phyloP scores from a whole-genome alignment of 2,329 filamentous ascomycete genomes.

The Tolypocladium amazonense region DNA sequence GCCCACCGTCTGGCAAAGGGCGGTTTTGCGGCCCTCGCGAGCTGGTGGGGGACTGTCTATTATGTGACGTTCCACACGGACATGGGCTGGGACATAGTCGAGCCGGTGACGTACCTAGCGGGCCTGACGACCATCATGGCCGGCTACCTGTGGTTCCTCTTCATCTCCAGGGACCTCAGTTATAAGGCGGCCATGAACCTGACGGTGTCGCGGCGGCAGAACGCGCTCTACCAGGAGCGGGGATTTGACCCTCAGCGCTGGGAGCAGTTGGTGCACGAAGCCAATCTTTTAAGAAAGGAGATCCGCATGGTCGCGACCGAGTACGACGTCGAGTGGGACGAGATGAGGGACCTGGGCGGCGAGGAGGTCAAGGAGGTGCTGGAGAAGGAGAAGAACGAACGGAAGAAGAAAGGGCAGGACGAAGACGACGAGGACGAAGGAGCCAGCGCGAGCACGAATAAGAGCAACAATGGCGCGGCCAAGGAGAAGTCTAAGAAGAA shows the following conservation, averaged over 20 bases:
- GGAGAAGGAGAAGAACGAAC: slow-evolving; percentile 37
- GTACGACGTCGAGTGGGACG: slow-evolving; percentile 87
- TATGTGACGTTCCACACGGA: slow-evolving; percentile 61
- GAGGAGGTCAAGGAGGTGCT: slow-evolving; percentile 50
- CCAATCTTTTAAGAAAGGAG: slow-evolving; percentile 65
- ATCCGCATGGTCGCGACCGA: slow-evolving; percentile 73
- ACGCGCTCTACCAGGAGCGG: slow-evolving; percentile 61
- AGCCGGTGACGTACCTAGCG: slow-evolving; percentile 81
- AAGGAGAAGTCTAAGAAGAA: slow-evolving; percentile 14
- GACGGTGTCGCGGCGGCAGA: slow-evolving; percentile 70
- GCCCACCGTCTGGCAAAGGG: slow-evolving; percentile 72
- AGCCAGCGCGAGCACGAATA: slow-evolving; percentile 18
- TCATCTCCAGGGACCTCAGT: slow-evolving; percentile 80
- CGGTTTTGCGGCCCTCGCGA: slow-evolving; percentile 61
- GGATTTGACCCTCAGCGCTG: slow-evolving; percentile 70
- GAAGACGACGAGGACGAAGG: slow-evolving; percentile 28
- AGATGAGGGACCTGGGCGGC: slow-evolving; percentile 60
- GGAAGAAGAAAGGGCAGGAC: slow-evolving; percentile 21
- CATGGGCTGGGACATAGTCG: slow-evolving; percentile 82
- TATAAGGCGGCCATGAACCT: slow-evolving; percentile 82
- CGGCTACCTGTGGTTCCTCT: slow-evolving; percentile 89
- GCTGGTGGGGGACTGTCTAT: slow-evolving; percentile 80
- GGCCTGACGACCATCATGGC: slow-evolving; percentile 79
- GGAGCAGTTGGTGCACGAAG: slow-evolving; percentile 71
- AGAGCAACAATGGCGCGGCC: slow-evolving; percentile 18